A percentile compares a stretch with the other conserved stretches of the same genome.
phyloP scores from a whole-genome alignment of 805 yeast species.

The Starmerella vitae region DNA sequence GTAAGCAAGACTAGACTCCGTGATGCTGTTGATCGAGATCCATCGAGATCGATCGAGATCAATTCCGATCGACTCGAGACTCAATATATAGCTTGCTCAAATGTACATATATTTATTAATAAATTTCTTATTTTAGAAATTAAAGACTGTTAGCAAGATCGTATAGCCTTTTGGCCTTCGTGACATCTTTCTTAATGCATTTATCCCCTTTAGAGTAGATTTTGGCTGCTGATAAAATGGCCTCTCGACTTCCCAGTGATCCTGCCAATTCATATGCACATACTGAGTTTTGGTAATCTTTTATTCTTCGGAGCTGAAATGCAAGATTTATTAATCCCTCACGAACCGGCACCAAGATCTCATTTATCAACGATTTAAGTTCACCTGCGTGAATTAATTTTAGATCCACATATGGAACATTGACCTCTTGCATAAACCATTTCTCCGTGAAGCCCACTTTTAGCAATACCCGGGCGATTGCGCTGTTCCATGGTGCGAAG shows the following conservation, averaged over 20 bases:
- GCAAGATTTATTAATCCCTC: slow-evolving; percentile 8
- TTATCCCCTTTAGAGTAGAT: slow-evolving; percentile 48
- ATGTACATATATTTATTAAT: background rate
- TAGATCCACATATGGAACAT: background rate
- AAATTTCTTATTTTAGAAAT: no score
- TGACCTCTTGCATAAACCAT: slow-evolving; percentile 6
- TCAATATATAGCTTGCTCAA: background rate
- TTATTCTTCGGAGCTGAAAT: slow-evolving; percentile 14
- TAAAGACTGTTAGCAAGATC: slow-evolving; percentile 26
- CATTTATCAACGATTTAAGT: background rate
- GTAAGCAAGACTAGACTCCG: background rate
- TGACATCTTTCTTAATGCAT: slow-evolving; percentile 40
- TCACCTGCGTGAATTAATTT: background rate
- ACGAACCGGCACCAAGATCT: slow-evolving; percentile 1
- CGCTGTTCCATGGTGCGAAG: slow-evolving; percentile 1
- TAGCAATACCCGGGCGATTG: slow-evolving; percentile 5
- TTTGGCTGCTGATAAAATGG: slow-evolving; percentile 55
- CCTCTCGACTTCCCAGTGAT: slow-evolving; percentile 50
- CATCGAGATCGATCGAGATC: no score
- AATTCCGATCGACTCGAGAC: background rate
- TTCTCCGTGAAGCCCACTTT: slow-evolving; percentile 6
- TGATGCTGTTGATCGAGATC: background rate
- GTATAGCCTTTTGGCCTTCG: slow-evolving; percentile 57
- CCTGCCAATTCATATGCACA: slow-evolving; percentile 51
- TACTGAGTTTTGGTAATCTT: slow-evolving; percentile 46